Base-by-base conservation (phyloP, 805 yeast species). In the Schwanniomyces vanrijiae region DNA sequence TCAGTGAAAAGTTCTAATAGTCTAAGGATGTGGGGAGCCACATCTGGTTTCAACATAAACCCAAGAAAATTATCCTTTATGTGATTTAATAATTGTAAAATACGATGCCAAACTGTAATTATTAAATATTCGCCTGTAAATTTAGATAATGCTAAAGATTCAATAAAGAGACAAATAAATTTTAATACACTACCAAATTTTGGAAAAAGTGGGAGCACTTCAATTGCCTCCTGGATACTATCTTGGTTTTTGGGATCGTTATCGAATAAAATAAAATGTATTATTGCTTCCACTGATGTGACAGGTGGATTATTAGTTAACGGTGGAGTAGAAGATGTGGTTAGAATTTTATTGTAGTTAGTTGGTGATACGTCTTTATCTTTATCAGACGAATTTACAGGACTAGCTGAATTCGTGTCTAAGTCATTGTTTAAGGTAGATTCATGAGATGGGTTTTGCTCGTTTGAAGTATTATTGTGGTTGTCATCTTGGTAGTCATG, bases 281-380 rank as follows among this genome's bases (percentile, higher is more conserved):
- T 81, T 31, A 90, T 73, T 40, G 90, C 79, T 62, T 90, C 97
- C 9, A 80, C 58, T 0, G 88, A 61, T 28, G 60, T 88, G 19
- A 78, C 73, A 6, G 74, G 52, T 24, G 77, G 69, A 14, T 56
- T 51, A 16, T 77, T 56, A 18, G 54, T 48, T 10, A 31, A 31
- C 7, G 20, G 16, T 16, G 35, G 35, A 3, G 35, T 31, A 13
- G 35, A 14, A 18, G 35, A 14, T 16, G 35, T 31, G 5, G 19
- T 14, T 31, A 20, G 18, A 31, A 16, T 31, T 5, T 9, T 6
- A 28, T 28, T n/a, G 20, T n/a, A 8, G n/a, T 14, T 31, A 31
- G 5, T 31, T 16, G 20, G 14, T 31, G 20, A 14, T 31, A 14
- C 19, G 16, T 31, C 3, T 14, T 13, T 7, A 5, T 7, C 13